Base-by-base conservation (phyloP, 140 eudicot species). In the Senecio squalidus region DNA sequence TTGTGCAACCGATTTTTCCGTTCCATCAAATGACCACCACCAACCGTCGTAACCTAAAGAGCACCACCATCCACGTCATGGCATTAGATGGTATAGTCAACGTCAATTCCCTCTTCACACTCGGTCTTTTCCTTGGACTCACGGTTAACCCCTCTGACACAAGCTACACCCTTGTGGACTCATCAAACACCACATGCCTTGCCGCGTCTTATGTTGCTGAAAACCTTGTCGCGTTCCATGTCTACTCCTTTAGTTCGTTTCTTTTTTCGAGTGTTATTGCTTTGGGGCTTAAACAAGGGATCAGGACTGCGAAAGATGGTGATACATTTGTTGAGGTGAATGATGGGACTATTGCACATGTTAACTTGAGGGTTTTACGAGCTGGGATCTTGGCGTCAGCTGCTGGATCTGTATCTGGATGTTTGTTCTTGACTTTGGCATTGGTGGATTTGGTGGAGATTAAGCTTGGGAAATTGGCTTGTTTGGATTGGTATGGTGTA, bases 51-150 rank as follows among this genome's bases (percentile, higher is more conserved):
- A 70, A 70, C 48, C 79, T 61, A 28, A 58, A 62, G 25, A 81
- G 66, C 77, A 85, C 94, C 74, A 52, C 55, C 74, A 68, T 81
- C 66, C 89, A 85, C 64, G 62, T 76, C 26, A 78, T 76, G 86
- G 95, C 95, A 44, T 63, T 85, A 22, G 89, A 85, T 43, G 89
- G 89, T n/a, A 81, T 82, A 2, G 86, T 85, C 7, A 85, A 76
- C 55, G 95, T 85, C 0, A 85, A 85, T 63, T 85, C 95, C 45
- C 78, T 78, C 9, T 85, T 85, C 78, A 78, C 95, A 3, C 36
- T 85, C 8, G 95, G 86, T 52, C 71, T 76, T 76, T 85, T 85
- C 60, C 75, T 85, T 3, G 89, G 95, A 36, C 78, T 81, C 25
- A 21, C 81, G 39, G 58, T 62, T 9, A 63, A 84, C 74, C 86